phyloP scores from a whole-genome alignment of 2,329 filamentous ascomycete species.

The Chrysosporium queenslandicum region DNA sequence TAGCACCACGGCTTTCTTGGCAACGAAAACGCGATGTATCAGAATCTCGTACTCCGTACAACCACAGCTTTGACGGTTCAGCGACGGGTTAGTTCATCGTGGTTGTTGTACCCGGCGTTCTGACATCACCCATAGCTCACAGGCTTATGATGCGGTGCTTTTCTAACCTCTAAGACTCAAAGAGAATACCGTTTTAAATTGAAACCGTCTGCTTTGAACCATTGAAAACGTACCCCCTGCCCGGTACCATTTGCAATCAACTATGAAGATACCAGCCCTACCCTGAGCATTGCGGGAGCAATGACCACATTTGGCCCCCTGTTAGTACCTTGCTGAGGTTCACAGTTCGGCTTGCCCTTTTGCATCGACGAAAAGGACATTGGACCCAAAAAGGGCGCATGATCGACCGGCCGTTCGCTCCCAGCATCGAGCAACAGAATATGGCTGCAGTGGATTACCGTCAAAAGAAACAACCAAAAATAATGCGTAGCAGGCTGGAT shows the following conservation, averaged over 20 bases:
- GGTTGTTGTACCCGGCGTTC: not conserved
- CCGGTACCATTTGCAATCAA: not conserved
- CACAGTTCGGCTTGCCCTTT: not conserved
- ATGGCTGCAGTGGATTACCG: not conserved
- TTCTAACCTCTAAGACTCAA: not conserved
- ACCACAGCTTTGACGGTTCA: not conserved
- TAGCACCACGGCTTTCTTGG: not conserved
- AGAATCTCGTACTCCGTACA: conserved; percentile 10
- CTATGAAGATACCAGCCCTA: not conserved
- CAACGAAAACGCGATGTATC: conserved; percentile 8
- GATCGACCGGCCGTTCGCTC: not conserved
- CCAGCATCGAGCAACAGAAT: not conserved
- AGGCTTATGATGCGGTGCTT: not conserved
- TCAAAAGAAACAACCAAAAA: conserved; percentile 7
- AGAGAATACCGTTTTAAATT: not conserved
- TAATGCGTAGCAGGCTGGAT: conserved; percentile 6
- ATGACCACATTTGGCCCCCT: conserved; percentile 3
- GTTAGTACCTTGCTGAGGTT: not conserved
- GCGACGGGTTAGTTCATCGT: conserved; percentile 1
- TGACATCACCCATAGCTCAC: not conserved
- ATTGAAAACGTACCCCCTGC: not conserved
- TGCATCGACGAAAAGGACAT: not conserved
- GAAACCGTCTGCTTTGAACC: not conserved
- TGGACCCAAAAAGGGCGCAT: not conserved
- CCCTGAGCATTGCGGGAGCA: not conserved